Evolutionary conservation across 73 alveolate species (phyloP).

Genomic region (Loxodes magnus): DNA sequence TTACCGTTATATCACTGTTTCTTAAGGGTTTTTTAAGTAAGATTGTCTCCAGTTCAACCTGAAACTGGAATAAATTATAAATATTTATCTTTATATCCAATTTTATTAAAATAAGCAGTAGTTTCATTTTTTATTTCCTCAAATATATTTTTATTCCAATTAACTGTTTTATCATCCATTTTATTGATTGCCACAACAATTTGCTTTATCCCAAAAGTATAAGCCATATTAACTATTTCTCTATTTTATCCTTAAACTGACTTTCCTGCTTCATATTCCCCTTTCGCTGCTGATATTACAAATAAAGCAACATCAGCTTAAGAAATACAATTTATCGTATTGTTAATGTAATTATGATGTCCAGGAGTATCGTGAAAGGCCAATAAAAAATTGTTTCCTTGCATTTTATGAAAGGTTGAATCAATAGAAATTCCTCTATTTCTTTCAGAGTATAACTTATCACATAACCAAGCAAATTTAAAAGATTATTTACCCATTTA

Average conservation of each 20-base stretch:
- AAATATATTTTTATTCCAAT: constrained; percentile 41
- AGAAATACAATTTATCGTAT: constrained; percentile 30
- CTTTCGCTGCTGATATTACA: constrained; percentile 49
- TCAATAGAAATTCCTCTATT: constrained; percentile 36
- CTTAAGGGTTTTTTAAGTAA: constrained; percentile 32
- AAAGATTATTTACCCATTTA: neutral
- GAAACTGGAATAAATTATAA: constrained; percentile 61
- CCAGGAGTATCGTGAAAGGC: constrained; percentile 66
- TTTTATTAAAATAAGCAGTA: constrained; percentile 46
- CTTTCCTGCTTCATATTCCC: constrained; percentile 48
- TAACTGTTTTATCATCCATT: constrained; percentile 57
- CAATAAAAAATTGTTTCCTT: constrained; percentile 24
- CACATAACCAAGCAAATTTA: too few relatives aligned
- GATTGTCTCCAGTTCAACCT: constrained; percentile 56
- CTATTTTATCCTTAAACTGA: constrained; percentile 37
- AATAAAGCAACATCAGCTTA: constrained; percentile 60
- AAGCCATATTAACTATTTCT: constrained; percentile 64
- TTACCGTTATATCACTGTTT: constrained; percentile 69
- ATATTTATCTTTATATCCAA: constrained; percentile 45
- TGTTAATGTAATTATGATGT: constrained; percentile 16
- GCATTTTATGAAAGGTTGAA: constrained; percentile 20
- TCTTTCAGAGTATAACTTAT: too few relatives aligned
- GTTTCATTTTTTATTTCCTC: constrained; percentile 31
- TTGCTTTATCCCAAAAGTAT: constrained; percentile 70
- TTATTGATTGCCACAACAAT: constrained; percentile 56